Percentiles rank a stretch among this genome's conserved stretches.
Conservation (phyloP, 2,329 filamentous ascomycete species). For the Aureobasidium pullulans region DNA sequence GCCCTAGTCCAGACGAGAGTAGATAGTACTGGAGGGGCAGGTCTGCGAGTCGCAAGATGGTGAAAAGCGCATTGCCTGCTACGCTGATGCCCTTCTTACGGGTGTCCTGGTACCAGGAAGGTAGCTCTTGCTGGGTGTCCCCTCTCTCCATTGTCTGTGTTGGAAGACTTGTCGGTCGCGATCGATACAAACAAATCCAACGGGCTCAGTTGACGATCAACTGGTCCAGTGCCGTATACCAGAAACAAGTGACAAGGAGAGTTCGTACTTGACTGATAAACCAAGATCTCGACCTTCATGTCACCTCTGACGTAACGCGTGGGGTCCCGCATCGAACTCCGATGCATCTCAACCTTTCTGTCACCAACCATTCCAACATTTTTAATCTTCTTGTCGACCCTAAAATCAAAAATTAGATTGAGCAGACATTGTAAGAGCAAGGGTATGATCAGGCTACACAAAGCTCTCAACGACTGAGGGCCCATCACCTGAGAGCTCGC, state of each 20-base stretch:
- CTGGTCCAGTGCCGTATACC: background rate
- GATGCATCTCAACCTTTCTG: too few species aligned
- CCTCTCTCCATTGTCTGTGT: background rate
- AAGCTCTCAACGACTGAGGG: too few species aligned
- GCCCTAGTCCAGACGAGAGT: conserved; percentile 15
- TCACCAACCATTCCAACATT: too few species aligned
- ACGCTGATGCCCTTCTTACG: conserved; percentile 11
- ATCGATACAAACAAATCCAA: background rate
- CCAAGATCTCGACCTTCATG: background rate
- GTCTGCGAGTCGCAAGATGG: conserved; percentile 17
- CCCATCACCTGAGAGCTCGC: too few species aligned
- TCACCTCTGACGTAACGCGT: background rate
- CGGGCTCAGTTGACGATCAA: background rate
- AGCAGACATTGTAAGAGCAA: too few species aligned
- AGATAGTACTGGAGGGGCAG: conserved; percentile 20
- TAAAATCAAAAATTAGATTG: too few species aligned
- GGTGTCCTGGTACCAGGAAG: conserved; percentile 16
- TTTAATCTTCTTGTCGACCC: too few species aligned
- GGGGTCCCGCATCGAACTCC: background rate
- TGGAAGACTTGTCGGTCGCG: background rate
- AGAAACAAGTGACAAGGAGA: background rate
- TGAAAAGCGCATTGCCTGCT: conserved; percentile 18
- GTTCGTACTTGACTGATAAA: background rate
- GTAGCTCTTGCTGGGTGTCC: conserved; percentile 5
- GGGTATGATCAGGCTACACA: too few species aligned